Base-by-base conservation (phyloP, 148 eudicot genomes). In the Heliamphora exappendiculata region DNA sequence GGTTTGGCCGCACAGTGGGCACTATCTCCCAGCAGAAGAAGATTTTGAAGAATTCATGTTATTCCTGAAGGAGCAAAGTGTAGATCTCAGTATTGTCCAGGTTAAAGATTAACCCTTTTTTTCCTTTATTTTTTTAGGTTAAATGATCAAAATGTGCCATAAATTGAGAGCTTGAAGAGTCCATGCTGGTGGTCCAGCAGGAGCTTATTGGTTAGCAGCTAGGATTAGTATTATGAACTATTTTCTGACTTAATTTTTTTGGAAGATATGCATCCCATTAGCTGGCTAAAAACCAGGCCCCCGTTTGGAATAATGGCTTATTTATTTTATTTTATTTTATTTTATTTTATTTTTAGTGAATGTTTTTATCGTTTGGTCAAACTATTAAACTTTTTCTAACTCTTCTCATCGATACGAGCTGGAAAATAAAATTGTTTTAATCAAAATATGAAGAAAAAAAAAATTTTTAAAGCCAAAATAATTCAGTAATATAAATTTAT, bases 21-120 rank as follows among this genome's bases (percentile, higher is more conserved):
- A 93, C 79, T 93, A 93, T 81, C 94, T 86, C 51, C 98, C 98
- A 28, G 91, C 98, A 5, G 87, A 84, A 80, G 98, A 91, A 67
- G 89, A 93, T 80, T 93, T 93, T 41, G 83, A 93, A 67, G 94
- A 89, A 57, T 84, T 93, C 75, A 83, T 91, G 91, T 76, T 83
- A 49, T 93, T 87, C 78, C 88, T 93, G 31, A 51, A 42, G 85
- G 87, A 82, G 73, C 82, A 88, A 77, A 67, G 82, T 11, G 92
- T 91, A 0, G 90, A 93, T 84, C 84, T 88, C 79, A 85, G 84
- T 42, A 70, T 45, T 63, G 90, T 93, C 76, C 82, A 88, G 92
- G 98, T 92, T 88, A 2, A 42, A 68, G 9, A 5, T 13, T 20
- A 4, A 34, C 41, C 10, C 6, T 72, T 72, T 31, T n/a, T 29